Evolutionary conservation across 495 filamentous ascomycete genomes (phyloP).

Genomic region (Hyaloscypha variabilis): DNA sequence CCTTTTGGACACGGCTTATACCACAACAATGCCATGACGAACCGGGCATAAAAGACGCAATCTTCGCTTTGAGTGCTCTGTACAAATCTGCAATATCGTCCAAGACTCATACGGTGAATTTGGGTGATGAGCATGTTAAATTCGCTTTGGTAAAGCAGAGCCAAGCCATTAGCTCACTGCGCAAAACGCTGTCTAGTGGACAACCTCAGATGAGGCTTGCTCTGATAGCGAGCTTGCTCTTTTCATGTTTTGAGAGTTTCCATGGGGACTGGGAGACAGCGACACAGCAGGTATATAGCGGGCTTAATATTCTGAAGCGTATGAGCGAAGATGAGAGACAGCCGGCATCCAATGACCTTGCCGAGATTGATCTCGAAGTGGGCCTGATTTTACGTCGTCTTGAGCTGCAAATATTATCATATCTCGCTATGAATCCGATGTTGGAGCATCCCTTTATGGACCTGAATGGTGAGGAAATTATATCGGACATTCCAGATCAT

Average conservation of each 20-base stretch:
- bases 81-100: slow-evolving; percentile 21
- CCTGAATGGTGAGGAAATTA: slow-evolving; percentile 18
- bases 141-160: slow-evolving; percentile 27
- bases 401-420: slow-evolving; percentile 23
- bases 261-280: slow-evolving; percentile 26
- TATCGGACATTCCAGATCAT: slow-evolving; percentile 24
- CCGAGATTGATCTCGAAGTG: slow-evolving; percentile 24
- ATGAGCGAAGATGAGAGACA: slow-evolving; percentile 14
- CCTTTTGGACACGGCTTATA: slow-evolving; percentile 60
- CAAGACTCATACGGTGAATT: slow-evolving; percentile 17
- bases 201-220: slow-evolving; percentile 20
- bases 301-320: slow-evolving; percentile 27
- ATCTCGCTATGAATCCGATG: slow-evolving; percentile 28
- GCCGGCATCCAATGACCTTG: slow-evolving; percentile 14
- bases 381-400: slow-evolving; percentile 20
- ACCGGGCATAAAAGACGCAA: slow-evolving; percentile 62
- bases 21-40: slow-evolving; percentile 62
- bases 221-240: slow-evolving; percentile 25
- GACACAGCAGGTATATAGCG: slow-evolving; percentile 22
- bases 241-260: slow-evolving; percentile 29
- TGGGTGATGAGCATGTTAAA: slow-evolving; percentile 24
- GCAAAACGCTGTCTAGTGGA: slow-evolving; percentile 19
- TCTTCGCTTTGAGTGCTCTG: slow-evolving; percentile 62
- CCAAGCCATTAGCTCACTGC: slow-evolving; percentile 23
- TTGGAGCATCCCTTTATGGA: slow-evolving; percentile 21